Percentiles rank a stretch among this genome's conserved stretches.
phyloP scores from a whole-genome alignment of 768 basidiomycete species.

The Suillus clintonianus region DNA sequence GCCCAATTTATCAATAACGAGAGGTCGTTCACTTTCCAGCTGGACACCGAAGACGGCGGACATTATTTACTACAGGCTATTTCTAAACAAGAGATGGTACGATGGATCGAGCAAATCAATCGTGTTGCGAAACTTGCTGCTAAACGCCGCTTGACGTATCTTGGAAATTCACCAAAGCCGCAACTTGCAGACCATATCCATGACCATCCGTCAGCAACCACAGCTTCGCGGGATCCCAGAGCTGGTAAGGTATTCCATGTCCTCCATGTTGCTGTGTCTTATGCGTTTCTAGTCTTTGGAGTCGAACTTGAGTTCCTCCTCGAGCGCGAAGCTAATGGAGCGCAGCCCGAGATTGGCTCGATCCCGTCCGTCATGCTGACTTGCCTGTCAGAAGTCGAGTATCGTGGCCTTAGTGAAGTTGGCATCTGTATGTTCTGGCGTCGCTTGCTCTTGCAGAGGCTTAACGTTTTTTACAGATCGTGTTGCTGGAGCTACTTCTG shows the following conservation, averaged over 20 bases:
- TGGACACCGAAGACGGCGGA: constrained; percentile 87
- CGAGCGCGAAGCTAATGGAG: constrained; percentile 58
- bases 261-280: constrained; percentile 6
- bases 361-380: constrained; percentile 68
- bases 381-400: constrained; percentile 71
- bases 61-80: constrained; percentile 78
- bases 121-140: constrained; percentile 73
- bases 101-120: constrained; percentile 77
- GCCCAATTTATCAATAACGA: constrained; percentile 76
- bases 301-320: constrained; percentile 73
- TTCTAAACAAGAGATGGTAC: constrained; percentile 68
- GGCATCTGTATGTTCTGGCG: constrained; percentile 68
- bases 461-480: constrained; percentile 54
- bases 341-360: constrained; percentile 52
- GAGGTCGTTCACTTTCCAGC: constrained; percentile 78
- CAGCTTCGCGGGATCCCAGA: constrained; percentile 67
- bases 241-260: constrained; percentile 53
- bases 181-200: constrained; percentile 76
- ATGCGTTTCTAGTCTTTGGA: constrained; percentile 58
- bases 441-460: background rate
- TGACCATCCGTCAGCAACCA: constrained; percentile 46
- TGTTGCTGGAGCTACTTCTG: constrained; percentile 73
- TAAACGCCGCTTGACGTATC: constrained; percentile 77
- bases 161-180: constrained; percentile 75
- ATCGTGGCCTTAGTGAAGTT: constrained; percentile 75